phyloP scores from a whole-genome alignment of 345 rosid species.

The Sisymbrium irio region DNA sequence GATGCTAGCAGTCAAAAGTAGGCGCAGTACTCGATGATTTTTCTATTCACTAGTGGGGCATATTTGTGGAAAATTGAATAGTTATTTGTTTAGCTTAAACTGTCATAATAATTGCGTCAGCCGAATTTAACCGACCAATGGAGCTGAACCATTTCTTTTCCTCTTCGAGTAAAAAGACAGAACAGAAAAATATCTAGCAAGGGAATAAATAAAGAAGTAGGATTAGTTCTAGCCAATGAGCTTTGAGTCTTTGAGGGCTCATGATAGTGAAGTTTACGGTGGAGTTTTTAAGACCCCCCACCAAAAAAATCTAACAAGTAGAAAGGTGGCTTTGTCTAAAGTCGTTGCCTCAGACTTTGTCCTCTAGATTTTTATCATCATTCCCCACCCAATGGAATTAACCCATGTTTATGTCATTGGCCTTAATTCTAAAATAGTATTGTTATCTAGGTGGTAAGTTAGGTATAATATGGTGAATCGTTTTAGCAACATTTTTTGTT shows the following conservation, averaged over 20 bases:
- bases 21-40: slow-evolving; percentile 24
- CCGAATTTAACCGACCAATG: slow-evolving; percentile 14
- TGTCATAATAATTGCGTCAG: slow-evolving; percentile 7
- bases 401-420: slow-evolving; percentile 22
- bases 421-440: neutral
- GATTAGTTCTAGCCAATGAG: slow-evolving; percentile 22
- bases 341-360: slow-evolving; percentile 3
- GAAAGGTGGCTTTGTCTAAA: neutral
- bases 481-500: neutral
- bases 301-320: slow-evolving; percentile 19
- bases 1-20: slow-evolving; percentile 27
- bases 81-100: neutral
- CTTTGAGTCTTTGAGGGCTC: slow-evolving; percentile 19
- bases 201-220: neutral
- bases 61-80: neutral
- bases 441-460: neutral
- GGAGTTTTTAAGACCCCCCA: slow-evolving; percentile 18
- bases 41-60: slow-evolving; percentile 26
- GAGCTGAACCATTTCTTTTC: slow-evolving; percentile 14
- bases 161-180: slow-evolving; percentile 11
- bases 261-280: slow-evolving; percentile 25
- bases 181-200: neutral
- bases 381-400: slow-evolving; percentile 6
- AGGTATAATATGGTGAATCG: neutral
- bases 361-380: neutral